Evolutionary conservation across 1,139 yeast genomes (phyloP).

Genomic region (Arxiozyma telluris): DNA sequence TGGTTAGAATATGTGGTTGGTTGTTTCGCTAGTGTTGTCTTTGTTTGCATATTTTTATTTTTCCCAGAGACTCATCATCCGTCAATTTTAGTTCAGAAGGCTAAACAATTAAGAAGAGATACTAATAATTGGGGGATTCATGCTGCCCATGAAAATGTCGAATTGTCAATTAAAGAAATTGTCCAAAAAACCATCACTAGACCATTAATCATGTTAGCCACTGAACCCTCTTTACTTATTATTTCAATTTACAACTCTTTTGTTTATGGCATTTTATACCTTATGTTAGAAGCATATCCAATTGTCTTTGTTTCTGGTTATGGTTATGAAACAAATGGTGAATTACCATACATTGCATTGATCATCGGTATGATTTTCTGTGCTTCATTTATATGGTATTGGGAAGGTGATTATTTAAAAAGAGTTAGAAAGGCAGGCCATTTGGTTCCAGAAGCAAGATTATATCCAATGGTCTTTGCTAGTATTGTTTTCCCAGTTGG

Average conservation of each 20-base stretch:
- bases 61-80: slow-evolving; percentile 60
- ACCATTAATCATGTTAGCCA: slow-evolving; percentile 58
- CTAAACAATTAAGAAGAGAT: slow-evolving; percentile 48
- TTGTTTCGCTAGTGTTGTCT: slow-evolving; percentile 45
- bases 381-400: slow-evolving; percentile 38
- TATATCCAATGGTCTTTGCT: slow-evolving; percentile 67
- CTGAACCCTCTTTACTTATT: slow-evolving; percentile 65
- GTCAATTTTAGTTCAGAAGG: slow-evolving; percentile 50
- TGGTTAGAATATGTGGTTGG: slow-evolving; percentile 65
- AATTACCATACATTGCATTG: slow-evolving; percentile 54
- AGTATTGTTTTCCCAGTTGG: slow-evolving; percentile 65
- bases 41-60: slow-evolving; percentile 36
- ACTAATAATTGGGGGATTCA: slow-evolving; percentile 70
- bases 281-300: slow-evolving; percentile 74
- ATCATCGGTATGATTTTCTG: slow-evolving; percentile 55
- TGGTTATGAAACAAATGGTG: slow-evolving; percentile 37
- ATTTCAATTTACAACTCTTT: slow-evolving; percentile 72
- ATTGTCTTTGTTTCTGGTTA: slow-evolving; percentile 58
- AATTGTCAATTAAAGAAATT: slow-evolving; percentile 53
- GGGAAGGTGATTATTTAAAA: slow-evolving; percentile 33
- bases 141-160: slow-evolving; percentile 73
- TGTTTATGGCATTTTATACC: slow-evolving; percentile 72
- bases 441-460: slow-evolving; percentile 67
- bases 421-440: slow-evolving; percentile 43
- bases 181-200: slow-evolving; percentile 59